Evolutionary conservation across 2,329 filamentous ascomycete species (phyloP), one percentile per base, ranked within the genome.

Genomic region (Aureobasidium melanogenum): DNA sequence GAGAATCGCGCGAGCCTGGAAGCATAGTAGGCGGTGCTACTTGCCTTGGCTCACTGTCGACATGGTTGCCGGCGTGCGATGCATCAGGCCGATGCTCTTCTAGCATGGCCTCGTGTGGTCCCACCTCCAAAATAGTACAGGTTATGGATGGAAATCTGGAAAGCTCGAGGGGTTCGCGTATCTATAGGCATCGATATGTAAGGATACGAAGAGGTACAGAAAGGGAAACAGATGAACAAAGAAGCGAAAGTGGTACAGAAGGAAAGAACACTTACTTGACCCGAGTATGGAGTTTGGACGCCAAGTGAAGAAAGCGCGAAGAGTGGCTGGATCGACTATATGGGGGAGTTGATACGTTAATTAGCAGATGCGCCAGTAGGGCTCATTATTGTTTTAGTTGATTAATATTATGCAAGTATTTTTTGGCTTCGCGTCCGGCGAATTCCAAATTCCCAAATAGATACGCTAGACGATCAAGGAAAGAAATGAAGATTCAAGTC

Each of bases 91-190:
- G 51, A 61, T 55, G 62, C 43, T 63, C 54, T 24, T 63, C 57
- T 54, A 61, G 43, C 55, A 55, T 54, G 38, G 36, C 62, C 58
- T 28, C 39, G 48, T 26, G 36, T 56, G 50, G 50, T 47, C 38
- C 32, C 30, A 56, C 43, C 43, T 38, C 41, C 30, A 48, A 50
- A 51, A 43, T 41, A 58, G 56, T 43, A 24, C 43, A 52, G 60
- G 72, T 63, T 69, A 69, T 54, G 70, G 52, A 24, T 24, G 2
- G 41, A 17, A 34, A 17, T 44, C 3, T 30, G 26, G 39, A 64
- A n/a, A 76, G 65, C 62, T 75, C 74, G 66, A 74, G 75, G 58
- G 75, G 70, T 41, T 75, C 70, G 55, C 73, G 70, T 60, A 65
- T 50, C 74, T 76, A 63, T 41, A 50, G 47, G 34, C 34, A 65